Evolutionary conservation across 768 basidiomycete genomes (phyloP), one percentile per base, ranked within the genome.

Genomic region (Kwoniella pini): DNA sequence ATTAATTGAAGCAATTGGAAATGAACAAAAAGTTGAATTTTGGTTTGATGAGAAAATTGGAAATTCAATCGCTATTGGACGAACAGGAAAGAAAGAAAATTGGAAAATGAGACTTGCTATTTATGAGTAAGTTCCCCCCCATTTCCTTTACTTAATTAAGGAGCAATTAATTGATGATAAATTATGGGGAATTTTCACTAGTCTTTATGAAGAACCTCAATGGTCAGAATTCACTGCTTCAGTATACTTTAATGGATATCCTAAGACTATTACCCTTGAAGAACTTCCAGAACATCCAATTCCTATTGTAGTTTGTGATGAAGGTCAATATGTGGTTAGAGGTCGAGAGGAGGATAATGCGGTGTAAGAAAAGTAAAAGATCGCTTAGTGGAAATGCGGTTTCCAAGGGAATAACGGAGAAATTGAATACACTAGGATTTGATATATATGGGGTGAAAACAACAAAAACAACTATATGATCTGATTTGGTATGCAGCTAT

Each of bases 81-180:
- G 5, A 2, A 27, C 15, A 15, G 45, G 45, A 17, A 46, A 46
- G 21, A 27, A 22, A 11, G 45, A 46, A n/a, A 24, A 15, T 19
- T 46, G 45, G 45, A 46, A 46, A 24, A 12, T 46, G 22, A 46
- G 45, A 46, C 22, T 46, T 11, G 45, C 19, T 5, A 27, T 46
- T 6, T 46, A 46, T n/a, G 45, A 46, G 45, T 46, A 13, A 46
- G 45, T 46, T n/a, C n/a, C n/a, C n/a, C n/a, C n/a, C n/a, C n/a
- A n/a, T n/a, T n/a, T n/a, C n/a, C n/a, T n/a, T n/a, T n/a, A n/a
- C n/a, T n/a, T n/a, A n/a, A n/a, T n/a, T n/a, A n/a, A n/a, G n/a
- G n/a, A n/a, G 17, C 2, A 43, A 13, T 43, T 1, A 43, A 9
- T 21, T 43, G 11, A n/a, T 13, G 40, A n/a, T n/a, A n/a, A n/a